Base-by-base conservation (phyloP, 805 yeast species). In the Dipodascopsis tothii region DNA sequence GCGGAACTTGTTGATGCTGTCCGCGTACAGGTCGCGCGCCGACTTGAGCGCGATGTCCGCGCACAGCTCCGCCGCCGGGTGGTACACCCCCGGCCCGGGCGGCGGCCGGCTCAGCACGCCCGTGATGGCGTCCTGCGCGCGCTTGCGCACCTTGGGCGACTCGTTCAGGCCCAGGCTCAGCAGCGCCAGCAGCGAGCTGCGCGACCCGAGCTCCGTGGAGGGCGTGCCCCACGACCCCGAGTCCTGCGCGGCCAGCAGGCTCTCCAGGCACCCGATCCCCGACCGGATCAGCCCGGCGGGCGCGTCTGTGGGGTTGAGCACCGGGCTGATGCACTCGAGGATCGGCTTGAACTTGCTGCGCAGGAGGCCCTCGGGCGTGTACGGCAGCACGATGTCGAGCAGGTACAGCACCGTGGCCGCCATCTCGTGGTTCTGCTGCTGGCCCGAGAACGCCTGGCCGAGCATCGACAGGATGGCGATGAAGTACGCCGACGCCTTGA, bases 91-190 rank as follows among this genome's bases (percentile, higher is more conserved):
- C 5, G 94, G 90, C 7, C 87, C 83, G 7, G 95, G 94, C 6
- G 80, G 78, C 2, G 84, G 81, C 49, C 73, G 73, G 2, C 66
- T 52, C 48, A 92, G 67, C 23, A 92, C 68, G 2, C 69, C 72
- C 39, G 72, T 66, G n/a, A 92, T 72, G 1, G 96, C 84, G 45
- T 92, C 98, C 57, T 80, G 82, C 1, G 97, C 95, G 69, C 96
- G 81, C 74, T 83, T 85, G 62, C 98, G 78, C 9, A 92, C 94
- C 58, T 92, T 92, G 30, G 98, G 98, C 60, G 97, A 77, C 37
- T 83, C 81, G 63, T 92, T 96, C 35, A 84, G 66, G 0, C 90
- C 77, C 49, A 86, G 71, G 60, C 84, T 86, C 46, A 88, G 65
- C 46, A 88, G 64, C 37, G 90, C 95, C 33, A 74, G 72, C 46